These are phyloP conservation scores for Rhodosporidiobolus odoratus DNA, from an alignment of 768 basidiomycete species.

Conservation along the genomic window DNA sequence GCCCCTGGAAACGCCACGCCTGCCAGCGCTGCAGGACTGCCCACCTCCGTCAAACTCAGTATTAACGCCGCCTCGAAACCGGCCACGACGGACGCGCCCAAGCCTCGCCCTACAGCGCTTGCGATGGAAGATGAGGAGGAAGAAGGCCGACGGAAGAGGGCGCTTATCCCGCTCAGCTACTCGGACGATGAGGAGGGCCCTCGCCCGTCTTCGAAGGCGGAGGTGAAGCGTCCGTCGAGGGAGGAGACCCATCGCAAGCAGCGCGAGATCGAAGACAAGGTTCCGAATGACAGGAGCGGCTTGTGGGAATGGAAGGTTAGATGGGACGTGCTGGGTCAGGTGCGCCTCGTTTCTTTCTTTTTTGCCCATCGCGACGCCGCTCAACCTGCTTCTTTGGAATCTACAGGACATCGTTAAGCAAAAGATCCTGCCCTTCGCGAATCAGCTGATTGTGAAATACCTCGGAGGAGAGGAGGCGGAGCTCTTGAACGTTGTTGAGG, in stretches of 20 bases:
- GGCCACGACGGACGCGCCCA: not conserved
- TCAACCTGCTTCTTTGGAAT: not conserved
- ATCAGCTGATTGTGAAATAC: conserved; percentile 40
- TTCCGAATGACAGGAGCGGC: conserved; percentile 37
- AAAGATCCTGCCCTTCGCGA: conserved; percentile 38
- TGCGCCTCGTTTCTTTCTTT: conserved; percentile 4
- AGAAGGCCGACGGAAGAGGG: conserved; percentile 33
- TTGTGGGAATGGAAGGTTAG: conserved; percentile 38
- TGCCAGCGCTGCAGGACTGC: not conserved
- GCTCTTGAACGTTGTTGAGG: conserved; percentile 39
- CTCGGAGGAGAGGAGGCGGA: conserved; percentile 42
- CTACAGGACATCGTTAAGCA: conserved; percentile 36
- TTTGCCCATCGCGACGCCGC: not conserved
- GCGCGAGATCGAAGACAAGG: conserved; percentile 30
- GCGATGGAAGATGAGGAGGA: conserved; percentile 41
- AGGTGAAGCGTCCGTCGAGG: conserved; percentile 22
- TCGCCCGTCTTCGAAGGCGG: conserved; percentile 1
- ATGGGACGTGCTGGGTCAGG: conserved; percentile 40
- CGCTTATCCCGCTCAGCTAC: conserved; percentile 42
- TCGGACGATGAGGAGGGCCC: conserved; percentile 41
- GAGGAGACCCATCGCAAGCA: conserved; percentile 31
- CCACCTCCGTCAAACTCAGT: conserved; percentile 37
- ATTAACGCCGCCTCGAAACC: conserved; percentile 22
- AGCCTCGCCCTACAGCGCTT: conserved; percentile 22
- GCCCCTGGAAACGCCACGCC: not conserved